Conservation (phyloP, 768 basidiomycete genomes). For the Termitomyces sp. region DNA sequence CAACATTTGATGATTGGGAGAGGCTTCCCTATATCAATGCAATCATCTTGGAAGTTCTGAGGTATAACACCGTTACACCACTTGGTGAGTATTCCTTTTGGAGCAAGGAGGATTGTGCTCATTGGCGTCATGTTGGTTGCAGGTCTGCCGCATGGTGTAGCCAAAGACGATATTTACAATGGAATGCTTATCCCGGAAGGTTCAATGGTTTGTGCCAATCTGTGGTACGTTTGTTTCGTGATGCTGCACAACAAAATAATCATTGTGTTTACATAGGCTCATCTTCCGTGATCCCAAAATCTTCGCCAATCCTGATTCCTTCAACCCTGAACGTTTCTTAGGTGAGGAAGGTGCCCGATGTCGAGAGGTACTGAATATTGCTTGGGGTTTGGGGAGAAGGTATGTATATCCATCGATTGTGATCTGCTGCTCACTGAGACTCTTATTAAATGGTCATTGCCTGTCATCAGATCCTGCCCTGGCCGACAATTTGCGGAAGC, state of each 20-base stretch:
- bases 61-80: slow-evolving; percentile 23
- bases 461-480: slow-evolving; percentile 17
- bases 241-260: slow-evolving; percentile 16
- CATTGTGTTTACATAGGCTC: slow-evolving; percentile 8
- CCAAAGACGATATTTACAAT: slow-evolving; percentile 9
- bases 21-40: slow-evolving; percentile 17
- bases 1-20: slow-evolving; percentile 18
- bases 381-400: slow-evolving; percentile 19
- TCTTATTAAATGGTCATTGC: neutral
- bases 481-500: slow-evolving; percentile 20
- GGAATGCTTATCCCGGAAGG: slow-evolving; percentile 17
- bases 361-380: slow-evolving; percentile 10
- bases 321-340: slow-evolving; percentile 21
- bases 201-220: slow-evolving; percentile 13
- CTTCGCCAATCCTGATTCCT: slow-evolving; percentile 16
- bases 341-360: slow-evolving; percentile 12
- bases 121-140: neutral
- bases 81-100: slow-evolving; percentile 17
- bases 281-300: slow-evolving; percentile 20
- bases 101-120: neutral
- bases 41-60: slow-evolving; percentile 20
- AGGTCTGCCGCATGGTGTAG: slow-evolving; percentile 5
- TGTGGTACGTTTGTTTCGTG: slow-evolving; percentile 7
- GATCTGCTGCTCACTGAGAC: neutral
- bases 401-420: slow-evolving; percentile 4